phyloP scores from a whole-genome alignment of 208 protist species.

The Wallacemonas sp. region DNA sequence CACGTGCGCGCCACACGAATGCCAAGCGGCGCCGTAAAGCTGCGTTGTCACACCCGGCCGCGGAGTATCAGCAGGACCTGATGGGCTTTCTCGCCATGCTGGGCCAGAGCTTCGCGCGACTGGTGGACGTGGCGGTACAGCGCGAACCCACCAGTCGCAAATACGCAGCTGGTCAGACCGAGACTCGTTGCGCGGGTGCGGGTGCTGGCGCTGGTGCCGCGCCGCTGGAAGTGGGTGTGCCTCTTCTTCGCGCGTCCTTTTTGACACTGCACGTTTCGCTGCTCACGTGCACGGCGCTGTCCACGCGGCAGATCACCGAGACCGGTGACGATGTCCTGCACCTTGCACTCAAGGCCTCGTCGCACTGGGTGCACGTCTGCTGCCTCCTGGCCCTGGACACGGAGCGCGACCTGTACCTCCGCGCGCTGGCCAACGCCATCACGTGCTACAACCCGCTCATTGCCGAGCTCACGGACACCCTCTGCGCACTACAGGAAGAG shows the following conservation, averaged over 20 bases:
- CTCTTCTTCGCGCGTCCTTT: conserved; percentile 20
- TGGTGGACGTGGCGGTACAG: conserved; percentile 20
- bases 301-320: conserved; percentile 16
- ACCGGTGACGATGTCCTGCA: conserved; percentile 34
- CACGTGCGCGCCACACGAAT: not conserved
- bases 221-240: not conserved
- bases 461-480: not conserved
- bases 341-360: conserved; percentile 31
- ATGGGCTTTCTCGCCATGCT: conserved; percentile 47
- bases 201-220: not conserved
- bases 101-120: conserved; percentile 35
- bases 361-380: conserved; percentile 33
- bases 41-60: not conserved
- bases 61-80: conserved; percentile 19
- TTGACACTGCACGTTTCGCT: conserved; percentile 27
- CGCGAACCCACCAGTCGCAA: no score
- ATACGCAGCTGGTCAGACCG: no score
- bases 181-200: no score
- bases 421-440: conserved; percentile 27
- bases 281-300: conserved; percentile 26
- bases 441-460: conserved; percentile 16
- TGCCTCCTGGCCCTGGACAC: conserved; percentile 25
- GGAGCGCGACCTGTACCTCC: conserved; percentile 36
- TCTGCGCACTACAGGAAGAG: conserved; percentile 6
- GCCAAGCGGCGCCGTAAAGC: not conserved